Evolutionary conservation across 176 grass and related monocot genomes (phyloP).

Genomic region (Avena sativa): DNA sequence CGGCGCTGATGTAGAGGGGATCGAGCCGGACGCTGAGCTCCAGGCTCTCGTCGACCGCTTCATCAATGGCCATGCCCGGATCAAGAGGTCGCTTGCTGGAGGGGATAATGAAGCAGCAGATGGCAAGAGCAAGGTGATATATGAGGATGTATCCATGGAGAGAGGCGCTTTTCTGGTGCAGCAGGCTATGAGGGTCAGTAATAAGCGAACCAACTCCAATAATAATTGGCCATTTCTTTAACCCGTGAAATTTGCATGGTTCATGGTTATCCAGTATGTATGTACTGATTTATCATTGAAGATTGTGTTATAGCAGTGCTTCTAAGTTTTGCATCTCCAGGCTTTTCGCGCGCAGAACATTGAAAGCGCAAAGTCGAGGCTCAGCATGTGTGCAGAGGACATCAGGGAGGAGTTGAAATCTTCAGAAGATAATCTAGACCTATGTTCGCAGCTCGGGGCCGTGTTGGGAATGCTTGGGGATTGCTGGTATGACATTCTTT

Average conservation of each 20-base stretch:
- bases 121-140: conserved; percentile 80
- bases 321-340: conserved; percentile 44
- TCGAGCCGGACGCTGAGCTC: conserved; percentile 81
- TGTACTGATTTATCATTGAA: not conserved
- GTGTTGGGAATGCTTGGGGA: conserved; percentile 97
- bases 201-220: conserved; percentile 2
- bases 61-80: conserved; percentile 93
- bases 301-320: not conserved
- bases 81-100: conserved; percentile 69
- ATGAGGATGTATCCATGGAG: conserved; percentile 98
- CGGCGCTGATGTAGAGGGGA: conserved; percentile 87
- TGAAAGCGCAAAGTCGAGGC: conserved; percentile 88
- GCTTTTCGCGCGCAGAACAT: conserved; percentile 83
- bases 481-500: conserved; percentile 68
- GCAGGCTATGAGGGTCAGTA: conserved; percentile 97
- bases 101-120: conserved; percentile 46
- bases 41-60: conserved; percentile 82
- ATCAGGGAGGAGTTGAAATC: conserved; percentile 84
- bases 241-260: not conserved
- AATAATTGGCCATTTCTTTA: conserved; percentile 22
- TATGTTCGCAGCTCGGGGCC: conserved; percentile 90
- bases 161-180: conserved; percentile 93
- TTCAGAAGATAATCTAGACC: conserved; percentile 60
- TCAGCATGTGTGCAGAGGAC: conserved; percentile 85
- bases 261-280: not conserved